Evolutionary conservation across 2,329 filamentous ascomycete genomes (phyloP).

Genomic region (Pseudocercospora musae): DNA sequence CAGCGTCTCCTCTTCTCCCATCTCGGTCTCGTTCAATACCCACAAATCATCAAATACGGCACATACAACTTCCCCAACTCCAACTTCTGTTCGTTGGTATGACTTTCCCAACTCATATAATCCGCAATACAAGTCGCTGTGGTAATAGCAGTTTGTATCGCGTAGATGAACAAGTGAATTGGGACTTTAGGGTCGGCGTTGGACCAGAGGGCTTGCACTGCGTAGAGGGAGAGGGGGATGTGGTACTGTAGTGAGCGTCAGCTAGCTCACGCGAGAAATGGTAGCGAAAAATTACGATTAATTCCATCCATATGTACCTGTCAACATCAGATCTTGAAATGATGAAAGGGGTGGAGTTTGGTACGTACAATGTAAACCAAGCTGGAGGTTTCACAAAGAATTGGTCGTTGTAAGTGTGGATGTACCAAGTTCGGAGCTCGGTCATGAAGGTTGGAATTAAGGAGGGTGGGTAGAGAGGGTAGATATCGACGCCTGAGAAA

Average conservation of each 20-base stretch:
- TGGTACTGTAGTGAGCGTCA: conserved; percentile 45
- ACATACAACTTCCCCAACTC: conserved; percentile 54
- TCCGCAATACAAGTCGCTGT: conserved; percentile 63
- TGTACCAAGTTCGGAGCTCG: conserved; percentile 55
- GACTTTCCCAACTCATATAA: conserved; percentile 54
- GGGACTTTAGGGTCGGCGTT: conserved; percentile 56
- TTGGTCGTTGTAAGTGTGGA: conserved; percentile 59
- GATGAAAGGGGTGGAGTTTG: neutral
- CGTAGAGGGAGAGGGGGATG: conserved; percentile 59
- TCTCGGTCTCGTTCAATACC: conserved; percentile 29
- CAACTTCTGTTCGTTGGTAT: conserved; percentile 46
- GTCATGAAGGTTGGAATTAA: conserved; percentile 51
- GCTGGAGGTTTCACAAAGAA: conserved; percentile 59
- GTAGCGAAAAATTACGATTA: conserved; percentile 32
- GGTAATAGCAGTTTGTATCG: conserved; percentile 58
- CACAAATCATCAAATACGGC: conserved; percentile 56
- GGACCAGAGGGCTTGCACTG: conserved; percentile 51
- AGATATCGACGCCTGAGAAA: conserved; percentile 58
- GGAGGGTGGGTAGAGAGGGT: conserved; percentile 54
- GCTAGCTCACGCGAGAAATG: neutral
- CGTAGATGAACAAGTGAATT: conserved; percentile 59
- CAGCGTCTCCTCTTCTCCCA: neutral
- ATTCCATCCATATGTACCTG: conserved; percentile 50
- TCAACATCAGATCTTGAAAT: conserved; percentile 23
- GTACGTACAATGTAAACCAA: conserved; percentile 55